Percentiles rank a stretch among this genome's conserved stretches.
phyloP scores from a whole-genome alignment of 352 stramenopile species.

The Phytophthora citricola region DNA sequence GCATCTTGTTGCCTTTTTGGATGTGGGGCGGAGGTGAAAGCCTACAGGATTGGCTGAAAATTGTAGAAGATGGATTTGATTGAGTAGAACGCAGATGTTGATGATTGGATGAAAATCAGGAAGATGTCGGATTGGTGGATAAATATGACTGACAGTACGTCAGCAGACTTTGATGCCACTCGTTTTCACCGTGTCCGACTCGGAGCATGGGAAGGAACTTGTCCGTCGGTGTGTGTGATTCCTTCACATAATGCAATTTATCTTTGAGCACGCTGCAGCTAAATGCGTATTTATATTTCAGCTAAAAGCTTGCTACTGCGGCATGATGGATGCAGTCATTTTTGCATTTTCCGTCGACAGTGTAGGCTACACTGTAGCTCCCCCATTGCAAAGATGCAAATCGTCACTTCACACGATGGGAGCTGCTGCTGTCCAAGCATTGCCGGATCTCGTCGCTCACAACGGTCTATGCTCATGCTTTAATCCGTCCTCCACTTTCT shows the following conservation, averaged over 20 bases:
- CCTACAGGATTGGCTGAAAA: conserved; percentile 23
- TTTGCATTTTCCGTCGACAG: too few relatives aligned
- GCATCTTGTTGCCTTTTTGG: conserved; percentile 25
- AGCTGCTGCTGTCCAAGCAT: conserved; percentile 21
- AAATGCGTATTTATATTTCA: too few relatives aligned
- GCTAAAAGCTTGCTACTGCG: too few relatives aligned
- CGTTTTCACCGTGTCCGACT: not conserved
- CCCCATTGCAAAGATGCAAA: conserved; percentile 1
- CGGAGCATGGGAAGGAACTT: too few relatives aligned
- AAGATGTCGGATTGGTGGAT: too few relatives aligned
- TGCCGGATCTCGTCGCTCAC: not conserved
- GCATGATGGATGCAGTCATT: not conserved
- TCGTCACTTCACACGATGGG: conserved; percentile 4
- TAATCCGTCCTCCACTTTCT: not conserved
- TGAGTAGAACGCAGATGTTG: not conserved
- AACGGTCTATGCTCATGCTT: conserved; percentile 1
- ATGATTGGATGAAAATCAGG: not conserved
- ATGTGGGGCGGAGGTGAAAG: conserved; percentile 3
- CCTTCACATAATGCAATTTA: too few relatives aligned
- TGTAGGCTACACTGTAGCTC: too few relatives aligned
- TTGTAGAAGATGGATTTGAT: not conserved
- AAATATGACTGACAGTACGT: not conserved
- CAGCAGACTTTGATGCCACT: not conserved
- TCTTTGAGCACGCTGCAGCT: too few relatives aligned
- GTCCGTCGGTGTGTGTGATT: too few relatives aligned